Percentiles rank a stretch among this genome's conserved stretches.
phyloP scores from a whole-genome alignment of 2,329 filamentous ascomycete genomes.

The Trichophyton schoenleinii region DNA sequence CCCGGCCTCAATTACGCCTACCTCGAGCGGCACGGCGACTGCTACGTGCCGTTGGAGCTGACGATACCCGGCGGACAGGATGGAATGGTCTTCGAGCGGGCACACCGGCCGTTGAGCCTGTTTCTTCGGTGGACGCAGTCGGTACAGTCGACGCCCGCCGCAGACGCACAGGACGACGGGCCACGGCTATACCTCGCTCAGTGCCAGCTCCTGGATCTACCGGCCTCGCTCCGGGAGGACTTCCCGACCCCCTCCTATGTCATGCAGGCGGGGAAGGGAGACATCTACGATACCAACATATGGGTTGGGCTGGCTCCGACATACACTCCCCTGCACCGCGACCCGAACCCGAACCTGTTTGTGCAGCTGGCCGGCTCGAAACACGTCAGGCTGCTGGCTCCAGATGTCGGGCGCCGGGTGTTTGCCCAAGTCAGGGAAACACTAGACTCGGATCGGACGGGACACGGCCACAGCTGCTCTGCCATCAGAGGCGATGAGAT shows the following conservation, averaged over 20 bases:
- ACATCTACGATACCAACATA: slow-evolving; percentile 74
- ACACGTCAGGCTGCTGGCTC: slow-evolving; percentile 56
- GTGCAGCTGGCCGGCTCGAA: slow-evolving; percentile 68
- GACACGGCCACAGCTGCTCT: slow-evolving; percentile 21
- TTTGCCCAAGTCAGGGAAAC: slow-evolving; percentile 43
- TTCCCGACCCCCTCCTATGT: slow-evolving; percentile 57
- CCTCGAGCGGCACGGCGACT: slow-evolving; percentile 35
- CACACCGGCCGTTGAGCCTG: slow-evolving; percentile 44
- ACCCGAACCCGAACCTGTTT: slow-evolving; percentile 90
- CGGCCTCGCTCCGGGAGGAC: slow-evolving; percentile 48
- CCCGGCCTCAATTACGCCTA: slow-evolving; percentile 32
- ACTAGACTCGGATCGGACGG: slow-evolving; percentile 22
- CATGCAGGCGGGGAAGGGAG: slow-evolving; percentile 53
- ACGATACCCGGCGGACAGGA: slow-evolving; percentile 19
- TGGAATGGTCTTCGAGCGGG: slow-evolving; percentile 31
- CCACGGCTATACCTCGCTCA: slow-evolving; percentile 72
- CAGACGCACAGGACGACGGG: slow-evolving; percentile 14
- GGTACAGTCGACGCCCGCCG: slow-evolving; percentile 14
- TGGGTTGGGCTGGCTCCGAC: slow-evolving; percentile 84
- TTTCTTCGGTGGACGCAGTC: slow-evolving; percentile 44
- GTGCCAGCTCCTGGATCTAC: slow-evolving; percentile 57
- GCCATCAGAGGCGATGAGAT: slow-evolving; percentile 68
- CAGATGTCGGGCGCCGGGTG: slow-evolving; percentile 48
- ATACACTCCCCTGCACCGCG: slow-evolving; percentile 78
- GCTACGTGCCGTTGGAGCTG: slow-evolving; percentile 48